Conservation (phyloP, 2,329 filamentous ascomycete species). For the Talaromyces sp. region DNA sequence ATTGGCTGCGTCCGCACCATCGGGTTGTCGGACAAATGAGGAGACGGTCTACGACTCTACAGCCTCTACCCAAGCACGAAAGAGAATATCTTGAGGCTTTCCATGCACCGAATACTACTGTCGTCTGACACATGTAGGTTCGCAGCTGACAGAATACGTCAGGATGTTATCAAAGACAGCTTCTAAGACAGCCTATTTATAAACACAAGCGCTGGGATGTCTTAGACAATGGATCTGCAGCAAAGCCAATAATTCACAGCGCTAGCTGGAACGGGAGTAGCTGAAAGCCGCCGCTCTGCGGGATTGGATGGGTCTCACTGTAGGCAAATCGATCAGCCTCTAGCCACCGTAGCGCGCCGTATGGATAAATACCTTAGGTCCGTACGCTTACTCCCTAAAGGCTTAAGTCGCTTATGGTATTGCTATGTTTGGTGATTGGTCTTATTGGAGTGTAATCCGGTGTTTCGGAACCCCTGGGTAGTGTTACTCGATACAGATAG, state of each 20-base stretch:
- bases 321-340: conserved; percentile 1
- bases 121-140: not conserved
- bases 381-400: not conserved
- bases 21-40: not conserved
- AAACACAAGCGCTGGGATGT: conserved; percentile 5
- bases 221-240: conserved; percentile 2
- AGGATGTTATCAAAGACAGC: not conserved
- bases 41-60: not conserved
- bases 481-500: not conserved
- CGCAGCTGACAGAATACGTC: not conserved
- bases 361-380: not conserved
- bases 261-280: not conserved
- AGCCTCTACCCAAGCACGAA: no score
- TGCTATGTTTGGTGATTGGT: not conserved
- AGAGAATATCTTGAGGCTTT: not conserved
- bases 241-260: not conserved
- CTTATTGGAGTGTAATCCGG: not conserved
- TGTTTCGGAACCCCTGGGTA: not conserved
- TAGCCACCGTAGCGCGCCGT: not conserved
- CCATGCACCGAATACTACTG: not conserved
- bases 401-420: not conserved
- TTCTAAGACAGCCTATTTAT: conserved; percentile 5
- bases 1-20: not conserved
- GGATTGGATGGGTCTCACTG: conserved; percentile 4
- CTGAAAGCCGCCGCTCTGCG: not conserved